A percentile compares a stretch with the other conserved stretches of the same genome.
phyloP scores from a whole-genome alignment of 2,329 filamentous ascomycete genomes.

The Botrytis tulipae region DNA sequence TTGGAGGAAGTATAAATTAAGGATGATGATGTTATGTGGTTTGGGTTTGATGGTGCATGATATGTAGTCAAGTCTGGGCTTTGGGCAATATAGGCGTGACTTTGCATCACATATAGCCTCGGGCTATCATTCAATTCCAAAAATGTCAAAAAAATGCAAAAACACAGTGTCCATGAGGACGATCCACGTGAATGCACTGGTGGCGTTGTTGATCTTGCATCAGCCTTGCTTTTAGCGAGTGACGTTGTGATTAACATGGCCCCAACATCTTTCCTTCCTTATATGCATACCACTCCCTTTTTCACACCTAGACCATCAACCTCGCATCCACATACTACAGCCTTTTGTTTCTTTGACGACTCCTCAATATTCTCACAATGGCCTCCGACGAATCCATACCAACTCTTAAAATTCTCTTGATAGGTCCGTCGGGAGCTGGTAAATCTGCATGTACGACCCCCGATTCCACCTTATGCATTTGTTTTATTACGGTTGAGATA shows the following conservation, averaged over 20 bases:
- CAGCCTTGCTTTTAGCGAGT: conserved; percentile 19
- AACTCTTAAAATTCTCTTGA: conserved; percentile 53
- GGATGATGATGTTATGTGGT: conserved; percentile 29
- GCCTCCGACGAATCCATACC: conserved; percentile 48
- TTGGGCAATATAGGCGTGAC: conserved; percentile 39
- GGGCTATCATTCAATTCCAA: conserved; percentile 34
- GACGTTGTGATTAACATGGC: conserved; percentile 22
- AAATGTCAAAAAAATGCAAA: conserved; percentile 30
- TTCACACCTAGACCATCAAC: background rate
- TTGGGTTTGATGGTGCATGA: conserved; percentile 39
- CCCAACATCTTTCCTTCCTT: background rate
- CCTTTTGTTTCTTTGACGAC: background rate
- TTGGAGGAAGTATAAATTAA: conserved; percentile 82
- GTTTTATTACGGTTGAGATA: conserved; percentile 18
- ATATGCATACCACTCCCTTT: background rate
- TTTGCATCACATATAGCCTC: conserved; percentile 38
- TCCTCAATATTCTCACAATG: conserved; percentile 36
- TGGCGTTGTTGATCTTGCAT: conserved; percentile 6
- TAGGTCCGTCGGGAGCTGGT: conserved; percentile 55
- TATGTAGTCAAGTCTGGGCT: conserved; percentile 39
- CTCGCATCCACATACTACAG: background rate
- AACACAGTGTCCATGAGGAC: conserved; percentile 17
- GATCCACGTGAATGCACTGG: conserved; percentile 10
- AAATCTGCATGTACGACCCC: conserved; percentile 48
- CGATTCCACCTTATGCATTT: conserved; percentile 1